Evolutionary conservation across 2,329 filamentous ascomycete genomes (phyloP).

Genomic region (Didymella pinodella): DNA sequence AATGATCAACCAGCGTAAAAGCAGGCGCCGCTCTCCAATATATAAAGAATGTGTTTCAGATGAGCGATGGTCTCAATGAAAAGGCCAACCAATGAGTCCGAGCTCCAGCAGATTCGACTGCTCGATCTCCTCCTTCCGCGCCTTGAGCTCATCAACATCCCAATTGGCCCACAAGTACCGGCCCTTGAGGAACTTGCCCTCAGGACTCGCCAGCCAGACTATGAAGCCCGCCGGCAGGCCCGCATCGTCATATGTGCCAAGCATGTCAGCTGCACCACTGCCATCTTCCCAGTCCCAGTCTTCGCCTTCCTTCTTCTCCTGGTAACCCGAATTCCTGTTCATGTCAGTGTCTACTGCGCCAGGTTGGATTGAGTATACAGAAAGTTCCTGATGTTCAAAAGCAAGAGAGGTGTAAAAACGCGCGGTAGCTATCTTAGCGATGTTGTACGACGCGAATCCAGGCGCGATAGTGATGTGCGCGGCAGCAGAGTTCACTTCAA

Average conservation of each 20-base stretch:
- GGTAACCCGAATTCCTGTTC: constrained; percentile 28
- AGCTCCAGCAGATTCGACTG: constrained; percentile 24
- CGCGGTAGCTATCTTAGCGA: constrained; percentile 47
- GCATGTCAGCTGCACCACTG: constrained; percentile 6
- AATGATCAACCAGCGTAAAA: too few relatives aligned
- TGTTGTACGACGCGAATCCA: constrained; percentile 39
- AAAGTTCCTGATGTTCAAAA: constrained; percentile 49
- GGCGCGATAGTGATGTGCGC: constrained; percentile 26
- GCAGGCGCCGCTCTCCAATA: too few relatives aligned
- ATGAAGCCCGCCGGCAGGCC: constrained; percentile 4
- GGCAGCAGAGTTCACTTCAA: constrained; percentile 6
- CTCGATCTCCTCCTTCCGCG: constrained; percentile 29
- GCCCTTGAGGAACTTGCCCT: constrained; percentile 32
- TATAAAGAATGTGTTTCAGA: too few relatives aligned
- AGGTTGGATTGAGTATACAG: constrained; percentile 54
- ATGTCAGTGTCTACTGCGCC: constrained; percentile 54
- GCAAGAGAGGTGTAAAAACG: constrained; percentile 51
- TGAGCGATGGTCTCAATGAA: neutral
- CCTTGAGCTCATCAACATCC: constrained; percentile 38
- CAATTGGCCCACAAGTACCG: constrained; percentile 34
- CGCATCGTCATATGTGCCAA: neutral
- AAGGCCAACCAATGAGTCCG: constrained; percentile 28
- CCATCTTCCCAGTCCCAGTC: constrained; percentile 21
- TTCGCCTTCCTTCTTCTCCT: constrained; percentile 24
- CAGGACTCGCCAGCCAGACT: constrained; percentile 5